Conservation (phyloP, 441 rosid genomes). For the Pelargonium cotyledonis region DNA sequence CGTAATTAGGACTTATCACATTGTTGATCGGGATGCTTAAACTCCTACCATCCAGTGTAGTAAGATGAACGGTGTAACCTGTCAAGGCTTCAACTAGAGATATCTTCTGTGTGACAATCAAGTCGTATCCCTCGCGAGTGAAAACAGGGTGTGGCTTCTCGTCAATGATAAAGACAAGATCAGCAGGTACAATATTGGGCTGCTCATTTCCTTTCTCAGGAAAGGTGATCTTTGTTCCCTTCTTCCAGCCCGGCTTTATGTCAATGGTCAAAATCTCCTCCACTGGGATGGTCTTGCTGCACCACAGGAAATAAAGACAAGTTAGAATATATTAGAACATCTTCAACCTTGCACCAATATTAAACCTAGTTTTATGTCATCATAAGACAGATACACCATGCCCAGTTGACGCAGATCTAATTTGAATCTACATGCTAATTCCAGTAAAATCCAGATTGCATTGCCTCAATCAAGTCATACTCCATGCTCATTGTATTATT, state of each 20-base stretch:
- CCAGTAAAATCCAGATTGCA: background rate
- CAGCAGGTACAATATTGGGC: conserved; percentile 53
- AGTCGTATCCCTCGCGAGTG: conserved; percentile 74
- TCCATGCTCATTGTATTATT: background rate
- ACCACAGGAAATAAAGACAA: conserved; percentile 16
- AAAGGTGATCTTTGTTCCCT: conserved; percentile 74
- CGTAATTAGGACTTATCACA: conserved; percentile 57
- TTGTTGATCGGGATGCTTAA: conserved; percentile 48
- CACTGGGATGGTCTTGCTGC: conserved; percentile 54
- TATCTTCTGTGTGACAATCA: conserved; percentile 51
- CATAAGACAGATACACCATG: background rate
- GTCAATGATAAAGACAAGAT: conserved; percentile 67
- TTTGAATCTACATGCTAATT: background rate
- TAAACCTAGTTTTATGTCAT: background rate
- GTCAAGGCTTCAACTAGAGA: conserved; percentile 70
- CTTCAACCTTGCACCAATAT: background rate
- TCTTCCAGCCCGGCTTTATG: conserved; percentile 83
- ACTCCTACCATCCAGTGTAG: conserved; percentile 63
- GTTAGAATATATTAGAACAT: background rate
- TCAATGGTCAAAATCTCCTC: conserved; percentile 67
- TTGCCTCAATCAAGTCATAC: too few relatives aligned
- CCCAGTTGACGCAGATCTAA: background rate
- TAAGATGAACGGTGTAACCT: conserved; percentile 55
- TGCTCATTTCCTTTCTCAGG: conserved; percentile 82
- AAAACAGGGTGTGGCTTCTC: conserved; percentile 69